phyloP scores from a whole-genome alignment of 345 rosid species.

The Rhizophora mangle region DNA sequence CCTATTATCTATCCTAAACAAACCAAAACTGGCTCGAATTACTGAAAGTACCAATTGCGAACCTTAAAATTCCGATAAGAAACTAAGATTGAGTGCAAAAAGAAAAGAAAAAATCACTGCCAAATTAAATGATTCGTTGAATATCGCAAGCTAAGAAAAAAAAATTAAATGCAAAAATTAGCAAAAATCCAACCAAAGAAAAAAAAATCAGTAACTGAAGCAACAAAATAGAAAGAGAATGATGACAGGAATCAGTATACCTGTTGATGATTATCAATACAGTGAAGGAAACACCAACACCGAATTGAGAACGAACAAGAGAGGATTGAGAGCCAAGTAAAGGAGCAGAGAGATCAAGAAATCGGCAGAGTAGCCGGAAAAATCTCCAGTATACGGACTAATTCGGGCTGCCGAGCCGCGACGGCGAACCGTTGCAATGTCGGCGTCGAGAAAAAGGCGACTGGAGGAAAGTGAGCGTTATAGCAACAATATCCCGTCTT shows the following conservation, averaged over 20 bases:
- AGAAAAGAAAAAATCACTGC: neutral
- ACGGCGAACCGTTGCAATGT: conserved; percentile 42
- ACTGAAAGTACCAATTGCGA: neutral
- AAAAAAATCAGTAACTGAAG: neutral
- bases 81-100: neutral
- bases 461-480: neutral
- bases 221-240: neutral
- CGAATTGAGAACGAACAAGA: neutral
- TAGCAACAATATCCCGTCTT: neutral
- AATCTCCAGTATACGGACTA: conserved; percentile 13
- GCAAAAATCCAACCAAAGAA: neutral
- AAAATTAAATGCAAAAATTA: neutral
- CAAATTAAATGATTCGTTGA: no score
- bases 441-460: conserved; percentile 25
- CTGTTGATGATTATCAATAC: neutral
- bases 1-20: neutral
- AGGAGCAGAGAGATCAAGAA: conserved; percentile 6
- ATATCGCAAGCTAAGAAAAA: neutral
- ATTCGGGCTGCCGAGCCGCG: conserved; percentile 31
- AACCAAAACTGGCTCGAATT: neutral
- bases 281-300: neutral
- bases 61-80: neutral
- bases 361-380: neutral
- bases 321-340: neutral
- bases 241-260: neutral